Base-by-base conservation (phyloP, 352 stramenopile genomes). In the Globisporangium radiosum region DNA sequence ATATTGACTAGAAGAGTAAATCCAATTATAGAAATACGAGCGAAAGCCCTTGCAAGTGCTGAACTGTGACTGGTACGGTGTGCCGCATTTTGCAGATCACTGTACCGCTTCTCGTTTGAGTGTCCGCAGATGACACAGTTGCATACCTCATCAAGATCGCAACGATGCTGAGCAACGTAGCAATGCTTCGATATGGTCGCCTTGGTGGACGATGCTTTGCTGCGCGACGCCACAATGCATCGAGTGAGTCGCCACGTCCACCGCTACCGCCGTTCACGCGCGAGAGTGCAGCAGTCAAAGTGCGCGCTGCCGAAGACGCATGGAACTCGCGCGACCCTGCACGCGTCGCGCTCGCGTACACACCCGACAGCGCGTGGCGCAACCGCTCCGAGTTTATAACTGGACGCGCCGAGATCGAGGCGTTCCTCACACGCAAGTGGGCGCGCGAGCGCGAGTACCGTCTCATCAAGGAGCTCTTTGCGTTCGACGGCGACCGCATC, bases 391-490 rank as follows among this genome's bases (percentile, higher is more conserved):
- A 90, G 55, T 95, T 97, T 39, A 50, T 97, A 19, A 84, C 64
- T 42, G 87, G 89, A 0, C 71, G 87, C 0, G 40, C 72, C 4
- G 77, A 95, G 52, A 90, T 97, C 52, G 71, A 87, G 54, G 68
- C 63, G 5, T 97, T 97, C 58, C 52, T 97, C 50, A 66, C 67
- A 33, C 60, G 56, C 54, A 96, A 96, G 64, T 97, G 87, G 88
- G 59, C 54, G 5, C 53, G 57, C 0, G 87, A 96, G 69, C 67
- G 63, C 13, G 72, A 96, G 59, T 96, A 96, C 63, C 85, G 82
- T 7, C 76, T 96, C 5, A 95, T 96, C 70, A 97, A 96, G 72
- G 85, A 97, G 63, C 69, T 95, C 8, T 96, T 93, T 63, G 74
- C 85, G 39, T 87, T 87, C 59, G 71, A 75, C 38, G 80, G 69